Conservation (phyloP, 2,329 filamentous ascomycete species). For the Botrytis sinoallii region DNA sequence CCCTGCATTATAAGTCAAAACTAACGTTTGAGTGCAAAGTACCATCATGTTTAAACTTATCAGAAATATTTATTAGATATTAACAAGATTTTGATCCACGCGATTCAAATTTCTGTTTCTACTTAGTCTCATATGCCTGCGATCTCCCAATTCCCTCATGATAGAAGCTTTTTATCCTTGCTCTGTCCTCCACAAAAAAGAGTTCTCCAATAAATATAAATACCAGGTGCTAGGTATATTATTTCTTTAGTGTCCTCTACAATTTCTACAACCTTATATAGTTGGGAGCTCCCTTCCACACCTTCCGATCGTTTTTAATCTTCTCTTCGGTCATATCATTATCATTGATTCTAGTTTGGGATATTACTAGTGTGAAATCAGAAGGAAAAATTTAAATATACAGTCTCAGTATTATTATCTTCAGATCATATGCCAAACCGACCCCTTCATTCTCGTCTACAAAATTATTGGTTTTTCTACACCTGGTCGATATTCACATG, state of each 20-base stretch:
- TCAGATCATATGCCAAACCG: background rate
- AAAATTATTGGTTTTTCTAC: background rate
- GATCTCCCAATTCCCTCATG: background rate
- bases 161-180: constrained; percentile 11
- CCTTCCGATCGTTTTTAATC: background rate
- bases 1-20: background rate
- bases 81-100: background rate
- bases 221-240: background rate
- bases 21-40: background rate
- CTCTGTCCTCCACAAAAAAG: constrained; percentile 1
- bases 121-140: constrained; percentile 1
- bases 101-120: background rate
- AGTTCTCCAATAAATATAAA: background rate
- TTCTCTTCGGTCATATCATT: background rate
- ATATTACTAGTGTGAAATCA: background rate
- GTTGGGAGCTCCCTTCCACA: background rate
- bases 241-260: constrained; percentile 3
- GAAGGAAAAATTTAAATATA: background rate
- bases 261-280: constrained; percentile 3
- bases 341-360: background rate
- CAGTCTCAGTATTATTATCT: background rate
- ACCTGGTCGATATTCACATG: constrained; percentile 7
- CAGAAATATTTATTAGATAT: background rate
- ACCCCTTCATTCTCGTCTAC: constrained; percentile 13
- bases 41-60: background rate